A percentile compares a stretch with the other conserved stretches of the same genome.
phyloP scores from a whole-genome alignment of 2,329 filamentous ascomycete species.

The Alternaria solani region DNA sequence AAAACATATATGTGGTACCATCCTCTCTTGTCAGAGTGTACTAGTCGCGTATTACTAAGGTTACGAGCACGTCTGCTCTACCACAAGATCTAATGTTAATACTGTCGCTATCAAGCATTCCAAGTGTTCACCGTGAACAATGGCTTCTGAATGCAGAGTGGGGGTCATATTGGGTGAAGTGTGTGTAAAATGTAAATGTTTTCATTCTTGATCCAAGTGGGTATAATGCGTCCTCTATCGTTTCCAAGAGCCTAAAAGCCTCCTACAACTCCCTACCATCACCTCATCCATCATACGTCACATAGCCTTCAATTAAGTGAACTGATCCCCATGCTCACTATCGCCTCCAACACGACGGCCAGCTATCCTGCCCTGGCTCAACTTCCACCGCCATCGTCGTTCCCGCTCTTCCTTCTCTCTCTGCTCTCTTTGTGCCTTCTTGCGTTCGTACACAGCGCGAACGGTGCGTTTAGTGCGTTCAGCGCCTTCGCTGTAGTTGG shows the following conservation, averaged over 20 bases:
- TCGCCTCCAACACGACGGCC: conserved; percentile 65
- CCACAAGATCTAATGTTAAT: not conserved
- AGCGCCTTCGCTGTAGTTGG: conserved; percentile 85
- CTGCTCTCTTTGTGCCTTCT: conserved; percentile 73
- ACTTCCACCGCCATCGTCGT: conserved; percentile 46
- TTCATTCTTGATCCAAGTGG: conserved; percentile 23
- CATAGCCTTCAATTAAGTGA: conserved; percentile 53
- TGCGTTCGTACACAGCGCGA: conserved; percentile 89
- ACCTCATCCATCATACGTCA: not conserved
- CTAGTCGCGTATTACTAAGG: not conserved
- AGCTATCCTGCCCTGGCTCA: conserved; percentile 59
- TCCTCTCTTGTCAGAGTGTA: no score
- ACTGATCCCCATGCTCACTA: conserved; percentile 67
- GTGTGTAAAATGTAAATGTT: not conserved
- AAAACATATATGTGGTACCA: no score
- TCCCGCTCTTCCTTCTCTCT: conserved; percentile 54
- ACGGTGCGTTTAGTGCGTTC: conserved; percentile 81
- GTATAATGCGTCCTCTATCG: conserved; percentile 14
- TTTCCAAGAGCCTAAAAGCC: not conserved
- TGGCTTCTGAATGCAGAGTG: no score
- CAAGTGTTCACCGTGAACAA: no score
- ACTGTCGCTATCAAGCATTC: not conserved
- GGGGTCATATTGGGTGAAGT: no score
- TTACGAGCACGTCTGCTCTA: no score
- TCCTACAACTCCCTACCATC: not conserved